phyloP scores from a whole-genome alignment of 2,329 filamentous ascomycete genomes.

The Onygenales sp. region DNA sequence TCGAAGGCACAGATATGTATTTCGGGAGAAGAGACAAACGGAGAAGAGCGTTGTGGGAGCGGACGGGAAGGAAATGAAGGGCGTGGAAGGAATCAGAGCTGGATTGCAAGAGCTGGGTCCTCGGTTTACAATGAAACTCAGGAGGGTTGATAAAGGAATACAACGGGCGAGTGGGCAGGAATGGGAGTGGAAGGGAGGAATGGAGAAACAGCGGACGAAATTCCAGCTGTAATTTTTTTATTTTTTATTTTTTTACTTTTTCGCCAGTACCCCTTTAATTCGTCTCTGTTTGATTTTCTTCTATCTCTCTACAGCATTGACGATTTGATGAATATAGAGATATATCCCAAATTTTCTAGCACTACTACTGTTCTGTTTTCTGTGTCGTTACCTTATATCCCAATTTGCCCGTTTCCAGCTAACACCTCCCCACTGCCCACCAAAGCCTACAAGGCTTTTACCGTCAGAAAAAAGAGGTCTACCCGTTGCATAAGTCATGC shows the following conservation, averaged over 20 bases:
- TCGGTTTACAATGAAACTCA: conserved; percentile 73
- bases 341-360: neutral
- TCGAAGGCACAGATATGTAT: conserved; percentile 80
- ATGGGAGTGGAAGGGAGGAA: conserved; percentile 93
- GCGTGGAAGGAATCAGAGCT: conserved; percentile 74
- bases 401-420: no score
- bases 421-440: no score
- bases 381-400: neutral
- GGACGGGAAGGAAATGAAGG: conserved; percentile 74
- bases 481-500: no score
- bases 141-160: conserved; percentile 84
- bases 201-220: conserved; percentile 88
- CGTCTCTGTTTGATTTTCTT: neutral
- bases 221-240: conserved; percentile 63
- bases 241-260: neutral
- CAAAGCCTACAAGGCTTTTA: no score
- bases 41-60: conserved; percentile 78
- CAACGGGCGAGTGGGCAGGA: conserved; percentile 66
- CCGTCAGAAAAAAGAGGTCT: no score
- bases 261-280: neutral
- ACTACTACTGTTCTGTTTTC: neutral
- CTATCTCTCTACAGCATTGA: neutral
- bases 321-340: conserved; percentile 2
- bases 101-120: conserved; percentile 88
- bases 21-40: conserved; percentile 74